Conservation (phyloP, 106 monocot species). For the Dendrobium chrysotoxum region DNA sequence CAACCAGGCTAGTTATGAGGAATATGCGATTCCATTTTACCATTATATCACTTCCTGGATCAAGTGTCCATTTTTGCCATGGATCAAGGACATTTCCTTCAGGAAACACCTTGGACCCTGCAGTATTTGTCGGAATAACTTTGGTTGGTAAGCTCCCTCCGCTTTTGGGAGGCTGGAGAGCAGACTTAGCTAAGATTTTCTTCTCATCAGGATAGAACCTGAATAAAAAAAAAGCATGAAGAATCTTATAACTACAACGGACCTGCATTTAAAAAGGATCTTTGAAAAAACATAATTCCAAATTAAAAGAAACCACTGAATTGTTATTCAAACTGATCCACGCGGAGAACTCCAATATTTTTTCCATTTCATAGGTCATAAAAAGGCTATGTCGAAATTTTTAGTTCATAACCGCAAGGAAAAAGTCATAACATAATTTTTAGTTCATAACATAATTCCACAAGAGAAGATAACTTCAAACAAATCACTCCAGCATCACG, state of each 20-base stretch:
- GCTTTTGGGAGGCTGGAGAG: slow-evolving; percentile 13
- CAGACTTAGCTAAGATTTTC: slow-evolving; percentile 25
- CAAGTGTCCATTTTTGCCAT: slow-evolving; percentile 44
- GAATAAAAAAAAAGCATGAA: slow-evolving; percentile 2
- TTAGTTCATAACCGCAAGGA: background rate
- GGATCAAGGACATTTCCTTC: slow-evolving; percentile 26
- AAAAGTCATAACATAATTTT: too few species aligned
- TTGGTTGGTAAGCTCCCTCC: slow-evolving; percentile 7
- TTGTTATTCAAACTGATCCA: background rate
- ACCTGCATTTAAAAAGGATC: background rate
- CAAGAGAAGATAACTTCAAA: background rate
- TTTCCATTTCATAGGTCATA: background rate
- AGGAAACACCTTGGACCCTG: slow-evolving; percentile 28
- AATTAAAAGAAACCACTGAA: background rate
- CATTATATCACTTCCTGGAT: slow-evolving; percentile 54
- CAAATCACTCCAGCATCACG: background rate
- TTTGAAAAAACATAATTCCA: background rate
- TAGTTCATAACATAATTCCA: too few species aligned
- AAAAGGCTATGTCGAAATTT: background rate
- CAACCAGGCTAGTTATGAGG: slow-evolving; percentile 46
- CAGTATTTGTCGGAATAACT: slow-evolving; percentile 3
- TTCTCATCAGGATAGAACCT: slow-evolving; percentile 57
- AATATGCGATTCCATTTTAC: slow-evolving; percentile 63
- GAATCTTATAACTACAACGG: background rate
- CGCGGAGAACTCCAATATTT: background rate